Percentiles rank a stretch among this genome's conserved stretches.
Conservation (phyloP, 1,139 yeast species). For the Taphrina wiesneri region DNA sequence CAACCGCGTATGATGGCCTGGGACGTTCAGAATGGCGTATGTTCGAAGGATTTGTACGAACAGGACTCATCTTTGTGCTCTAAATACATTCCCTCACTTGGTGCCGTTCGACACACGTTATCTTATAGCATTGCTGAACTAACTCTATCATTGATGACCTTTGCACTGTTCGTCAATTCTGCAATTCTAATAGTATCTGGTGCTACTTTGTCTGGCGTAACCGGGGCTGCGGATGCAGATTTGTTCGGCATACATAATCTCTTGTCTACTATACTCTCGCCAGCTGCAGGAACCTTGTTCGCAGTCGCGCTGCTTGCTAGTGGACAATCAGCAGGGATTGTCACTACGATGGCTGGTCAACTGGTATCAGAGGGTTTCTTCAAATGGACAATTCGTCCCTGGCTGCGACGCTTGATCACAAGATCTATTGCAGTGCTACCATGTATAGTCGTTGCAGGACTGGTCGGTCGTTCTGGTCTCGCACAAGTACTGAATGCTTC, state of each 20-base stretch:
- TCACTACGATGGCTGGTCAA: constrained; percentile 96
- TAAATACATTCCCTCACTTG: constrained; percentile 64
- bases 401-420: constrained; percentile 78
- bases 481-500: constrained; percentile 77
- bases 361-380: constrained; percentile 94
- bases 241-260: constrained; percentile 78
- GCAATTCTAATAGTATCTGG: constrained; percentile 86
- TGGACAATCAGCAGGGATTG: constrained; percentile 98
- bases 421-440: constrained; percentile 85
- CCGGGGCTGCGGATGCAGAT: constrained; percentile 82
- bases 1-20: constrained; percentile 83
- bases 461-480: constrained; percentile 83
- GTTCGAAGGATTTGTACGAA: constrained; percentile 39
- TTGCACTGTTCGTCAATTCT: constrained; percentile 81
- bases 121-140: constrained; percentile 73
- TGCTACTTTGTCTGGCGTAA: constrained; percentile 67
- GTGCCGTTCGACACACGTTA: constrained; percentile 70
- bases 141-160: constrained; percentile 69
- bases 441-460: constrained; percentile 73
- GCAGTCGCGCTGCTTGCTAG: constrained; percentile 88
- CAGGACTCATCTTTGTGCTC: constrained; percentile 42
- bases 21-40: constrained; percentile 57
- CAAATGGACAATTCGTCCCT: constrained; percentile 82
- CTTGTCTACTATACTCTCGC: constrained; percentile 69
- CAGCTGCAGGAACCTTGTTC: constrained; percentile 90